A percentile compares a stretch with the other conserved stretches of the same genome.
phyloP scores from a whole-genome alignment of 805 yeast species.

The Ogataea neopini region DNA sequence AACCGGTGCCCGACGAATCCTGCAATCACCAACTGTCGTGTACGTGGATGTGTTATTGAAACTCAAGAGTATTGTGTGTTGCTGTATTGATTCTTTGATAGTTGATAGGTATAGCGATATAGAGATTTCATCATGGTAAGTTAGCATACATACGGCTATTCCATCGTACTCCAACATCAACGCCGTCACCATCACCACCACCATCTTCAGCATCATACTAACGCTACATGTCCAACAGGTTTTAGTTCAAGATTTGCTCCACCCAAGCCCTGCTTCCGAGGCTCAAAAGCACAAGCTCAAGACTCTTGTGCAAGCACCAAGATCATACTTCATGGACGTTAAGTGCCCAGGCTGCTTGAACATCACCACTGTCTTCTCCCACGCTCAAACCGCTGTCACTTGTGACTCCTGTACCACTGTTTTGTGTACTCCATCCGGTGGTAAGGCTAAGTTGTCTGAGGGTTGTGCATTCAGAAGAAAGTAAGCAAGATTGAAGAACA shows the following conservation, averaged over 20 bases:
- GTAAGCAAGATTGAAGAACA: conserved; percentile 46
- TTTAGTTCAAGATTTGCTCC: conserved; percentile 97
- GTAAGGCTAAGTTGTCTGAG: conserved; percentile 99
- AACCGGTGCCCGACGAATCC: not conserved
- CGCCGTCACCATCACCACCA: not conserved
- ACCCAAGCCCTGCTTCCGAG: conserved; percentile 98
- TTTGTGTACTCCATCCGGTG: conserved; percentile 99
- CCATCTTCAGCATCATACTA: not conserved
- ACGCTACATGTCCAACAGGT: conserved; percentile 46
- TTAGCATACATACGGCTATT: too few species aligned
- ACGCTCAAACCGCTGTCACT: conserved; percentile 99
- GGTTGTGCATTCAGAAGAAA: conserved; percentile 99
- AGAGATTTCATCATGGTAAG: conserved; percentile 8
- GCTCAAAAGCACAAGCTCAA: conserved; percentile 96
- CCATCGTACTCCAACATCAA: not conserved
- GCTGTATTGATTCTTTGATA: not conserved
- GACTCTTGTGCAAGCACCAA: conserved; percentile 96
- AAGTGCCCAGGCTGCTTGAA: conserved; percentile 99
- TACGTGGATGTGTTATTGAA: not conserved
- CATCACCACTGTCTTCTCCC: conserved; percentile 99
- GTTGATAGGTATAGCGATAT: conserved; percentile 1
- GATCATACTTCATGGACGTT: conserved; percentile 99
- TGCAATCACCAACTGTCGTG: not conserved
- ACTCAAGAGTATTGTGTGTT: not conserved
- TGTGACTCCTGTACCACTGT: conserved; percentile 99